Base-by-base conservation (phyloP, 2,329 filamentous ascomycete genomes). In the Sarocladium kiliense region DNA sequence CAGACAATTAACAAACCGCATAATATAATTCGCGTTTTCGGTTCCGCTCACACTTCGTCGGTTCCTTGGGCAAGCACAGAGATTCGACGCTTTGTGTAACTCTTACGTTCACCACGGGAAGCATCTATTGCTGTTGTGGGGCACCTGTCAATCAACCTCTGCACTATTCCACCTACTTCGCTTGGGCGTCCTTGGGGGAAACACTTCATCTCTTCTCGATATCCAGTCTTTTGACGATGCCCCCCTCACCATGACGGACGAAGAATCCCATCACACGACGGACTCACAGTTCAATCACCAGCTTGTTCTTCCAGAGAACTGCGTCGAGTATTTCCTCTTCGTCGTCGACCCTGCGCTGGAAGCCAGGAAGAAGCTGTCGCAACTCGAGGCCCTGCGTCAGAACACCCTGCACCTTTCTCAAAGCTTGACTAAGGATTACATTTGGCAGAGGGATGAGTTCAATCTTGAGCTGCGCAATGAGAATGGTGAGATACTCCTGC, bases 381-480 rank as follows among this genome's bases (percentile, higher is more conserved):
- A 80, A 19, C 77, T 97, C n/a, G 86, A 89, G 56, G 74, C 79
- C 19, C 78, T 96, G 10, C 84, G 91, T 54, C 89, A 85, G 68
- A 79, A 84, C 1, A 85, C 88, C 1, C 72, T 79, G 2, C 77
- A 84, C 26, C 71, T 94, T n/a, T 68, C 72, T 3, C 83, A 82
- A 42, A 75, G 78, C 2, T 72, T 91, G 7, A 77, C 93, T n/a
- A 86, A 83, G 61, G 86, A 89, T 58, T 96, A 97, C 64, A 96
- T 99, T 59, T 99, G 94, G 94, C 94, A 99, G 68, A 84, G 91
- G 12, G 91, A 96, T 54, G 74, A 77, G 0, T 92, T 99, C 59
- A 79, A 77, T n/a, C 73, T 96, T 5, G 81, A 87, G 18, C 77
- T 77, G 64, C 87, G 77, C 71, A 87, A 71, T 54, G 73, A 76